phyloP scores from a whole-genome alignment of 352 stramenopile genomes.

The Globisporangium takayamanum region DNA sequence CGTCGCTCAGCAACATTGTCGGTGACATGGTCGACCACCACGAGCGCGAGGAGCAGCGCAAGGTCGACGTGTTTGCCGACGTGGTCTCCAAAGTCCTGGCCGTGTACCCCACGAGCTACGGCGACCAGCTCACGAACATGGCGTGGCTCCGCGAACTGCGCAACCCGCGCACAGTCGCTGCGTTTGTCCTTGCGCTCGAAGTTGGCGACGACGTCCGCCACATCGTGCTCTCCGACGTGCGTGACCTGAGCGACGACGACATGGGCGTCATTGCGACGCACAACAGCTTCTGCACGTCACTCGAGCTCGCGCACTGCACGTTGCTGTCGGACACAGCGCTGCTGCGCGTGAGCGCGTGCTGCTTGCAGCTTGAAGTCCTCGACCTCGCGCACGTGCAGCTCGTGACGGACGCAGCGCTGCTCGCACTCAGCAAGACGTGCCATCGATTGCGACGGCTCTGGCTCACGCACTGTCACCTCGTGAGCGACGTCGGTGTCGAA shows the following conservation, averaged over 20 bases:
- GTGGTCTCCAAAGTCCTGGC: conserved; percentile 57
- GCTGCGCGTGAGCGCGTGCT: conserved; percentile 32
- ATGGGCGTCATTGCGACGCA: conserved; percentile 53
- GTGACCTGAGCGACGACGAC: conserved; percentile 46
- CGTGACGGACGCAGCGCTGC: conserved; percentile 52
- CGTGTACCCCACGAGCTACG: conserved; percentile 58
- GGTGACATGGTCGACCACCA: conserved; percentile 24
- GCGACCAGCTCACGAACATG: conserved; percentile 64
- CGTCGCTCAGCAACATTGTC: conserved; percentile 51
- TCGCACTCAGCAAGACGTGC: conserved; percentile 44
- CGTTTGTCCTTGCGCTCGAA: conserved; percentile 58
- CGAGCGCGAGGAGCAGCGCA: conserved; percentile 29
- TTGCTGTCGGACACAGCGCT: conserved; percentile 37
- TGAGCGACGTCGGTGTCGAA: conserved; percentile 77
- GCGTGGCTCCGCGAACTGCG: conserved; percentile 44
- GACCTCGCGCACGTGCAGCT: conserved; percentile 65
- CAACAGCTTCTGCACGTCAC: conserved; percentile 41
- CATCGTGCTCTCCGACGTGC: conserved; percentile 13
- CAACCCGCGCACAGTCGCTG: conserved; percentile 46
- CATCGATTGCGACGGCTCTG: conserved; percentile 42
- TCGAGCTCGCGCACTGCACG: conserved; percentile 35
- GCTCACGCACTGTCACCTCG: conserved; percentile 50
- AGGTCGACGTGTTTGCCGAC: conserved; percentile 50
- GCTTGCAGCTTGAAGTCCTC: conserved; percentile 63
- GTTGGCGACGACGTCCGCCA: conserved; percentile 41